Conservation (phyloP, 1,139 yeast genomes). For the Zygosaccharomyces sapae region DNA sequence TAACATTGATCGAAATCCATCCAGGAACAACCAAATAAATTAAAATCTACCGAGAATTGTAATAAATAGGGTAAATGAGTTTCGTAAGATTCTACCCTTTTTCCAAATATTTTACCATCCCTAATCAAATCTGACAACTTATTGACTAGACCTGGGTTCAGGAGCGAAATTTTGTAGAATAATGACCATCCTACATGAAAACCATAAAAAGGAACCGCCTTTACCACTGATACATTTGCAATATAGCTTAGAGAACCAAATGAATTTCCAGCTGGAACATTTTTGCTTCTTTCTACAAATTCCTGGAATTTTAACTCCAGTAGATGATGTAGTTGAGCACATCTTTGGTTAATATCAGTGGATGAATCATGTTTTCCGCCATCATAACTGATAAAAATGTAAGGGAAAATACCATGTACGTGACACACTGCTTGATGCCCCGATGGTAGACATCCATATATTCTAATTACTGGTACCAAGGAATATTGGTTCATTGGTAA, state of each 20-base stretch:
- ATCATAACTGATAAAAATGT: conserved; percentile 60
- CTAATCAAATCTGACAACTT: conserved; percentile 59
- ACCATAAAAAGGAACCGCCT: conserved; percentile 82
- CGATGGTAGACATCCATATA: conserved; percentile 62
- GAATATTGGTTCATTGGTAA: conserved; percentile 36
- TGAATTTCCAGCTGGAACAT: not conserved
- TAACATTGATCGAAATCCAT: conserved; percentile 40
- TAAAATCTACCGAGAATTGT: conserved; percentile 80
- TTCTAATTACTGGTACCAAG: conserved; percentile 69
- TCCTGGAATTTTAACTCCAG: conserved; percentile 22
- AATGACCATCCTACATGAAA: conserved; percentile 60
- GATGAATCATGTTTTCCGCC: conserved; percentile 37
- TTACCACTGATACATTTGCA: conserved; percentile 64
- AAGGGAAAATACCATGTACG: conserved; percentile 82
- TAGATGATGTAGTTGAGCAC: conserved; percentile 32
- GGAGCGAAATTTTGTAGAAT: conserved; percentile 62
- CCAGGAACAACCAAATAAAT: conserved; percentile 83
- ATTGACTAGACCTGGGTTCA: conserved; percentile 58
- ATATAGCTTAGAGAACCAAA: conserved; percentile 45
- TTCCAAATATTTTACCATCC: conserved; percentile 42
- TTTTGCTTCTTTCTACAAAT: conserved; percentile 11
- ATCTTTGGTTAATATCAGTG: conserved; percentile 26
- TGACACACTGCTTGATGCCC: conserved; percentile 64
- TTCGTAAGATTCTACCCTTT: conserved; percentile 54
- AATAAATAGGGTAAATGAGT: conserved; percentile 72